phyloP scores from a whole-genome alignment of 306 rosid species.

The Adenanthera pavonina region DNA sequence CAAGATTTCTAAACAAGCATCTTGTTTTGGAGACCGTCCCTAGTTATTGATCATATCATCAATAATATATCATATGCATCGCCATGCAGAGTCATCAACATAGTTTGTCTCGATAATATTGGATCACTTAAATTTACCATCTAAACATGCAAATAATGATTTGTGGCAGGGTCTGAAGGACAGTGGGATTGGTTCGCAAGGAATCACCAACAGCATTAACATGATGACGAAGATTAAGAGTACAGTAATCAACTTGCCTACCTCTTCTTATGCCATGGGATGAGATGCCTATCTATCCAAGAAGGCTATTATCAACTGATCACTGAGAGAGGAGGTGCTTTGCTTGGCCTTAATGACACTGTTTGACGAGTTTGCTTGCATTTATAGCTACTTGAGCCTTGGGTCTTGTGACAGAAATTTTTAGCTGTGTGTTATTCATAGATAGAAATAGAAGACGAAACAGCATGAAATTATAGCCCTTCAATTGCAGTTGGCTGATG shows the following conservation, averaged over 20 bases:
- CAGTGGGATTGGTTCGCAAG: conserved; percentile 93
- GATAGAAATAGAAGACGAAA: conserved; percentile 29
- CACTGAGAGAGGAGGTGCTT: neutral
- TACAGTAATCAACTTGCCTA: conserved; percentile 70
- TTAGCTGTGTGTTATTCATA: neutral
- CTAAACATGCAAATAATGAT: conserved; percentile 31
- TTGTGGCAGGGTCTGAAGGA: conserved; percentile 82
- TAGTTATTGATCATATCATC: neutral
- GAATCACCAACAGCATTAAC: conserved; percentile 81
- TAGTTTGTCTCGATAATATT: neutral
- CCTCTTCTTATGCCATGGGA: conserved; percentile 87
- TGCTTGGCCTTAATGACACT: conserved; percentile 5
- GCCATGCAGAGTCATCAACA: conserved; percentile 9
- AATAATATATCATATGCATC: neutral
- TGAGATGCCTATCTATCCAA: conserved; percentile 39
- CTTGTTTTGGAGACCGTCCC: neutral
- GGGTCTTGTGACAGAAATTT: neutral
- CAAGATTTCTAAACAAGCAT: neutral
- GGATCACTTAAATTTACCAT: neutral
- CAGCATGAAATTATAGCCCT: conserved; percentile 6
- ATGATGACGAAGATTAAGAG: conserved; percentile 88
- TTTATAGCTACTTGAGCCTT: neutral
- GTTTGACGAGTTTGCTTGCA: conserved; percentile 18
- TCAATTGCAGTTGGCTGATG: neutral
- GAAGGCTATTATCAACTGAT: conserved; percentile 8